Evolutionary conservation across 176 grass and related monocot species (phyloP), one percentile per base, ranked within the genome.

Genomic region (Phoenix dactylifera): DNA sequence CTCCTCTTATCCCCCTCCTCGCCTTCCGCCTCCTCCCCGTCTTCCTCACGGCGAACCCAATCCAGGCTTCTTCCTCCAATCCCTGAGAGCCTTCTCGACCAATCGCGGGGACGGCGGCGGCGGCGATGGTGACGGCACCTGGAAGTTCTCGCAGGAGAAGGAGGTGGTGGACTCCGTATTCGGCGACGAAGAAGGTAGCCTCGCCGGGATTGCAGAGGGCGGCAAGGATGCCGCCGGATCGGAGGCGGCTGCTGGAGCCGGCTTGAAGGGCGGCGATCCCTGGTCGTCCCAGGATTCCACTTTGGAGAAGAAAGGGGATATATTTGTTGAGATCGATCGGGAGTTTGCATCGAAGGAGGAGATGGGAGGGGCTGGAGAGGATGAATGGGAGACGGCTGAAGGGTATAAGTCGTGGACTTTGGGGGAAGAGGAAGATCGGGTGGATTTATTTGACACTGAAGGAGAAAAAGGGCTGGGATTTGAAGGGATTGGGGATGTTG

Each of bases 321-420:
- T 73, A 32, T 73, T 73, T 52, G 51, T n/a, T 4, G 51, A 32
- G 3, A 54, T 73, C 51, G 59, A 63, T 25, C n/a, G 9, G 29
- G 51, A 62, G 15, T 44, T 54, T n/a, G 26, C 19, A 14, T 26
- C 51, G 0, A 72, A 72, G 18, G 70, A 72, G 26, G 10, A 15
- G 14, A 28, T 24, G 22, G 56, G 39, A 19, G 23, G 56, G 5
- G 55, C 15, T 32, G 17, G 57, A 19, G 56, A 17, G 10, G 39
- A 60, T 23, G 69, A 72, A 6, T 63, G 51, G 59, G 59, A 55
- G 51, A 73, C 70, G 59, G 59, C 26, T 0, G 59, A 73, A 50
- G 59, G 70, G 26, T 62, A 73, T 26, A 73, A 73, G 51, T 59
- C 70, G 24, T 73, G 70, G 59, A 24, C 70, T 10, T 56, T 73